Conservation (phyloP, 139 green algal species). For the Astrephomene gubernaculifera region DNA sequence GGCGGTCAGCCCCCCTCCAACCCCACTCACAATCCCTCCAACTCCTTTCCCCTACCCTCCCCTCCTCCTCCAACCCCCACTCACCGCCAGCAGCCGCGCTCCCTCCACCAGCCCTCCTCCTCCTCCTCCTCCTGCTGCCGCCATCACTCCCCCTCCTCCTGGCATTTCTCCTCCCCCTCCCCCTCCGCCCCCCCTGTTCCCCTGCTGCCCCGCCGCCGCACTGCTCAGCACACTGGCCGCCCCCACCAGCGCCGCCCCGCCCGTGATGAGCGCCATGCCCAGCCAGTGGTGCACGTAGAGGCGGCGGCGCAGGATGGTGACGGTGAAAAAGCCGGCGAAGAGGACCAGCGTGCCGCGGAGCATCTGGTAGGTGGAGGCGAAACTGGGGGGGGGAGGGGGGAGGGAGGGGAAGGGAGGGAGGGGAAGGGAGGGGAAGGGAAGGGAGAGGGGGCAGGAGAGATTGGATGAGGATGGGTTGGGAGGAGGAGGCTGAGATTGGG, state of each 20-base stretch:
- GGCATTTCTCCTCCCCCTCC: background rate
- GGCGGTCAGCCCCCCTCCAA: background rate
- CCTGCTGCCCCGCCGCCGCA: background rate
- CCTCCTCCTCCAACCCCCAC: background rate
- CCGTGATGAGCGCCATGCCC: conserved; percentile 83
- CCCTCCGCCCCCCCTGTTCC: background rate
- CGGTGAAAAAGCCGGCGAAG: conserved; percentile 87
- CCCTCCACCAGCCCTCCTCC: background rate
- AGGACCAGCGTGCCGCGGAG: conserved; percentile 88
- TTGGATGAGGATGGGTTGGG: background rate
- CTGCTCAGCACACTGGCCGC: conserved; percentile 66
- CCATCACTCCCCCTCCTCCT: background rate
- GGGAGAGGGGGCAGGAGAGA: no score
- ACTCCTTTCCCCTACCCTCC: background rate
- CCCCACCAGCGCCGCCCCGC: conserved; percentile 84
- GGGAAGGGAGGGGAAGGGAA: background rate
- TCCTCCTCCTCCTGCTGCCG: background rate
- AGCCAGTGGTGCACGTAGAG: conserved; percentile 88
- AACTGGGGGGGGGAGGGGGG: conserved; percentile 56
- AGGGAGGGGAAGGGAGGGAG: background rate
- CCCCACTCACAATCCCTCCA: background rate
- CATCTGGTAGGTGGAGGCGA: conserved; percentile 90
- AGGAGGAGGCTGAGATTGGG: background rate
- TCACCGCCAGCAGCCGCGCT: conserved; percentile 4
- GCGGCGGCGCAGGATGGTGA: conserved; percentile 75